Percentiles rank a stretch among this genome's conserved stretches.
Evolutionary conservation across 2,329 filamentous ascomycete species (phyloP).

Genomic region (Fusarium sp.): DNA sequence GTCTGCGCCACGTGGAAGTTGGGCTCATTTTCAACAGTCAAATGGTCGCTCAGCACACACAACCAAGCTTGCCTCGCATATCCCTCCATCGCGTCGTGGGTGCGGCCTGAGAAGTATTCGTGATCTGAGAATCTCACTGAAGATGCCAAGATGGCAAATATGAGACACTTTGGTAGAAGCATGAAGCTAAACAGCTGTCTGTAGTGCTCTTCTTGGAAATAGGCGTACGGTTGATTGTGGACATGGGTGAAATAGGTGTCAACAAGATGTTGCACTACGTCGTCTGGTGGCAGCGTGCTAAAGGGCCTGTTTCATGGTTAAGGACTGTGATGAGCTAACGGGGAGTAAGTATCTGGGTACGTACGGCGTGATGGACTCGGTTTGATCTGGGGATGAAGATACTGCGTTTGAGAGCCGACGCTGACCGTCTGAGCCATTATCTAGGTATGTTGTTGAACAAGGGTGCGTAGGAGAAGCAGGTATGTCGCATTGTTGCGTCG

Average conservation of each 20-base stretch:
- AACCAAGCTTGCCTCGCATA: background rate
- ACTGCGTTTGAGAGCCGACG: background rate
- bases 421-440: background rate
- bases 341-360: accelerated
- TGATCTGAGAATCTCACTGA: background rate
- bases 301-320: background rate
- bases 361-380: background rate
- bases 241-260: background rate
- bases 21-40: background rate
- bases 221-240: background rate
- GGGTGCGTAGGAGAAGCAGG: background rate
- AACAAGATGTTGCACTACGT: background rate
- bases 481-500: background rate
- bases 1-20: background rate
- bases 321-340: accelerated
- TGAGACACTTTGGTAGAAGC: background rate
- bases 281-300: background rate
- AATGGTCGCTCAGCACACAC: background rate
- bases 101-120: background rate
- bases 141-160: background rate
- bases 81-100: background rate
- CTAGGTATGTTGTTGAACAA: background rate
- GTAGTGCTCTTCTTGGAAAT: background rate
- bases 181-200: background rate
- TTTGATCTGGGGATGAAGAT: background rate